Conservation (phyloP, 2,329 filamentous ascomycete genomes). For the Fusarium nisikadoi region DNA sequence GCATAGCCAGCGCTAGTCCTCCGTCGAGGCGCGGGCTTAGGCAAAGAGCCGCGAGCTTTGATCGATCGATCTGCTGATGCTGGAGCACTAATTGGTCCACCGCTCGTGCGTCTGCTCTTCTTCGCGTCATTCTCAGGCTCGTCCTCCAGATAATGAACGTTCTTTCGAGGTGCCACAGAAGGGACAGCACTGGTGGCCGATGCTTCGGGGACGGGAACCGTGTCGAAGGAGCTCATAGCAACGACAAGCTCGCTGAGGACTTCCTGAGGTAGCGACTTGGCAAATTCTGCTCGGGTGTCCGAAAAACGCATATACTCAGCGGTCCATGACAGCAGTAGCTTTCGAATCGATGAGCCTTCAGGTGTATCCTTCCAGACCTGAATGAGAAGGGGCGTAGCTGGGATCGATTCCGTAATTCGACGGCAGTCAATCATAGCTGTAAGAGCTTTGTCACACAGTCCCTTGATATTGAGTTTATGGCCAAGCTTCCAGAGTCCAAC, state of each 20-base stretch:
- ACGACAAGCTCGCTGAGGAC: slow-evolving; percentile 72
- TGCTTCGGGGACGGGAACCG: slow-evolving; percentile 47
- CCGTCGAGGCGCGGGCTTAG: slow-evolving; percentile 51
- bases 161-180: slow-evolving; percentile 52
- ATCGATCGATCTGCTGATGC: slow-evolving; percentile 38
- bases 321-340: slow-evolving; percentile 69
- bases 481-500: slow-evolving; percentile 68
- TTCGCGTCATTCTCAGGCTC: slow-evolving; percentile 56
- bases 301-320: slow-evolving; percentile 71
- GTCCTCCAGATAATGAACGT: slow-evolving; percentile 61
- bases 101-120: slow-evolving; percentile 56
- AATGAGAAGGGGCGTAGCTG: slow-evolving; percentile 67
- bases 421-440: slow-evolving; percentile 68
- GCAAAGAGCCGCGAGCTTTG: slow-evolving; percentile 47
- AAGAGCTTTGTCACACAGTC: slow-evolving; percentile 66
- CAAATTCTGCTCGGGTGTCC: slow-evolving; percentile 66
- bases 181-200: slow-evolving; percentile 26
- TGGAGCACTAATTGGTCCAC: slow-evolving; percentile 20
- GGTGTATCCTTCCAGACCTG: slow-evolving; percentile 72
- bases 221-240: slow-evolving; percentile 67
- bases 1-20: slow-evolving; percentile 48
- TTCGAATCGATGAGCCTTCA: slow-evolving; percentile 68
- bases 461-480: slow-evolving; percentile 61
- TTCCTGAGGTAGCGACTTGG: slow-evolving; percentile 69
- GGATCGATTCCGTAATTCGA: slow-evolving; percentile 64